These are phyloP conservation scores for Pseudogymnoascus pannorum DNA, from an alignment of 2,329 filamentous ascomycete genomes.

Conservation along the genomic window DNA sequence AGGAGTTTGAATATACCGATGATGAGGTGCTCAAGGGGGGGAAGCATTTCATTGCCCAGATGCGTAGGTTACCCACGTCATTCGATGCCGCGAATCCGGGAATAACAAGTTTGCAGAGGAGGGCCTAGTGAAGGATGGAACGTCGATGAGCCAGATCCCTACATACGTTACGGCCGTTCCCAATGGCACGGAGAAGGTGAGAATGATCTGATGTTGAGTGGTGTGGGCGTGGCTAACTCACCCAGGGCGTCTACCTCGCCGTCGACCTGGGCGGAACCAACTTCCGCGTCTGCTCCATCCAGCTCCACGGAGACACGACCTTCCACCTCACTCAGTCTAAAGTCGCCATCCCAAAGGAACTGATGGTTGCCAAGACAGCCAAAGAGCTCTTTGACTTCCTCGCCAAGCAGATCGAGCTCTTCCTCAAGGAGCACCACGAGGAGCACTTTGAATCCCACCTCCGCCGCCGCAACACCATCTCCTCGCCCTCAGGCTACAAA, in stretches of 20 bases:
- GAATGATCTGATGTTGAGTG: background rate
- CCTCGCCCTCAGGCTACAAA: constrained; percentile 53
- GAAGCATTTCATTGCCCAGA: constrained; percentile 77
- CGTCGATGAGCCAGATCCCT: constrained; percentile 88
- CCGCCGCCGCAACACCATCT: constrained; percentile 54
- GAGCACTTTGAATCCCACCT: constrained; percentile 74
- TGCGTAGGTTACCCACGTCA: constrained; percentile 49
- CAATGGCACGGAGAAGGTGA: constrained; percentile 94
- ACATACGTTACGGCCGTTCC: constrained; percentile 94
- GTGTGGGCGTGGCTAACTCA: constrained; percentile 11
- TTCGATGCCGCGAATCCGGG: background rate
- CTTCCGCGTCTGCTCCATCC: constrained; percentile 93
- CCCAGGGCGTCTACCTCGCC: constrained; percentile 78
- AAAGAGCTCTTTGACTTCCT: constrained; percentile 87
- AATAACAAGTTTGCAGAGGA: constrained; percentile 48
- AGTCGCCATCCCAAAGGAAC: constrained; percentile 76
- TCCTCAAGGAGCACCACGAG: constrained; percentile 78
- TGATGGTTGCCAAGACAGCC: constrained; percentile 84
- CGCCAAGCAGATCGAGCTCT: constrained; percentile 83
- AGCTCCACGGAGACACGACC: constrained; percentile 87
- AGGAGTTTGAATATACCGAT: constrained; percentile 77
- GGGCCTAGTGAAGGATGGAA: constrained; percentile 69
- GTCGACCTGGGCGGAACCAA: constrained; percentile 98
- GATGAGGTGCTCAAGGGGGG: constrained; percentile 74
- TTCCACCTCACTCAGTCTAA: constrained; percentile 92